Percentiles rank a stretch among this genome's conserved stretches.
Conservation (phyloP, 2,329 filamentous ascomycete genomes). For the Colletotrichum sp. region DNA sequence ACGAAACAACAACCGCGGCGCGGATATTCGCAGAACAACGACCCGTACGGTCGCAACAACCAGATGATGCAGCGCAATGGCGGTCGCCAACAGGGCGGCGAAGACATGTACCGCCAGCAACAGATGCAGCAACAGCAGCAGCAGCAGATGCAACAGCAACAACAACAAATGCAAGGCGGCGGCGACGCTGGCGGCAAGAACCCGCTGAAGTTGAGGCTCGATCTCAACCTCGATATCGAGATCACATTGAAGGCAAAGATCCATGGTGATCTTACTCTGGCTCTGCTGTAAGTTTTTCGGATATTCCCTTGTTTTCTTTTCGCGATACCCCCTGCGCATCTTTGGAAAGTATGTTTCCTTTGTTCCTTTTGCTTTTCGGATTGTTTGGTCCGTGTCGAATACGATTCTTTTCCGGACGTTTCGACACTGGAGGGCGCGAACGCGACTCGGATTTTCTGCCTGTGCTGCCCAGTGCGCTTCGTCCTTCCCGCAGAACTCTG, state of each 20-base stretch:
- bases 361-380: not conserved
- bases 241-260: conserved; percentile 82
- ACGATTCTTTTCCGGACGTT: not conserved
- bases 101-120: conserved; percentile 8
- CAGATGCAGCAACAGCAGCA: conserved; percentile 27
- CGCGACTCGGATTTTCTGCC: not conserved
- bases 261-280: conserved; percentile 76
- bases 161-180: conserved; percentile 20
- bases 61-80: conserved; percentile 1
- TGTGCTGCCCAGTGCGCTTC: not conserved
- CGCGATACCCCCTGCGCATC: too few relatives aligned
- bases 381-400: not conserved
- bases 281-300: conserved; percentile 63
- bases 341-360: not conserved
- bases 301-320: not conserved
- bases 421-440: not conserved
- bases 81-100: conserved; percentile 15
- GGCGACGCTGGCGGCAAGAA: conserved; percentile 25
- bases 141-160: conserved; percentile 28
- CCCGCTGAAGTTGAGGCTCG: conserved; percentile 25
- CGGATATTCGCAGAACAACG: not conserved
- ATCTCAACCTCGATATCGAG: conserved; percentile 80
- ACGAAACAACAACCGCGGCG: not conserved
- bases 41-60: not conserved
- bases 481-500: not conserved